Base-by-base conservation (phyloP, 2,329 filamentous ascomycete species). In the Ascomycota sp. region DNA sequence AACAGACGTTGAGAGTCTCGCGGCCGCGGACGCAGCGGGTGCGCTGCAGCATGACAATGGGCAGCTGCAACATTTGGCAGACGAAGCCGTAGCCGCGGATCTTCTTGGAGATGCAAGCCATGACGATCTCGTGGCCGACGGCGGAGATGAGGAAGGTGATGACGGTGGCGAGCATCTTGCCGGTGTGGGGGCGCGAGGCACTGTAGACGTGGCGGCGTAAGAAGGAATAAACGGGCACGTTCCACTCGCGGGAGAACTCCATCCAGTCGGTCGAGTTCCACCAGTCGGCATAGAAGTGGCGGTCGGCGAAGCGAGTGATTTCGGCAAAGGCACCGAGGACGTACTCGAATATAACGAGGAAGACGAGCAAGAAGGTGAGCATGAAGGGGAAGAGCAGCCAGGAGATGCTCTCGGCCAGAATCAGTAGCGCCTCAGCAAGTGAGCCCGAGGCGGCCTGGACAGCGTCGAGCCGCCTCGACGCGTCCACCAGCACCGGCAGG, bases 101-200 rank as follows among this genome's bases (percentile, higher is more conserved):
- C 59, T 98, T 95, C 62, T 93, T 86, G 24, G 84, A 93, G 51
- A 98, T 95, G 53, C 86, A 95, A 7, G 79, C 83, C 79, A 98
- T 92, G 46, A 98, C 80, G 37, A 98, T 67, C 55, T 98, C 89
- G 50, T 95, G 89, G 11, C 82, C 83, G 16, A 92, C 50, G 27
- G 89, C 81, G 38, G 76, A 84, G 46, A 95, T 77, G 37, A 95
- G 57, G 49, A 98, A 95, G 1, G 89, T 95, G 43, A 92, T 79
- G 39, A 83, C 58, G 24, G 84, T 95, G 24, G 89, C 84, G 36
- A 76, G 62, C 11, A 68, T 64, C 37, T 74, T 72, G 13, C 81
- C 84, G 45, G 91, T 74, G 43, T 76, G 72, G 9, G 74, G 71
- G 8, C 79, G 66, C 9, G 76, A 78, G 2, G 83, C 83, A 37